A percentile compares a stretch with the other conserved stretches of the same genome.
Conservation (phyloP, 345 rosid genomes). For the Dimocarpus longan region DNA sequence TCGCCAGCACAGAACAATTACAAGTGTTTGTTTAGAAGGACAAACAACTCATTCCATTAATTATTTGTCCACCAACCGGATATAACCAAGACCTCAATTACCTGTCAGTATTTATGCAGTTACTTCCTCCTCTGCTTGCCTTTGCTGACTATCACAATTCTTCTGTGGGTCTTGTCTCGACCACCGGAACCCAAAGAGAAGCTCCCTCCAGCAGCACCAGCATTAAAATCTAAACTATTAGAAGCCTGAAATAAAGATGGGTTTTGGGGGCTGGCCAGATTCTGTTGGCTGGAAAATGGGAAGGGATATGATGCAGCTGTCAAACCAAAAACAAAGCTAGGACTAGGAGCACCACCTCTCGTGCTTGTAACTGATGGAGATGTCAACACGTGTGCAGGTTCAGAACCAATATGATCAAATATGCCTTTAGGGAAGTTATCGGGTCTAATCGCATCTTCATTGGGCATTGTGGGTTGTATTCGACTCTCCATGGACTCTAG, state of each 20-base stretch:
- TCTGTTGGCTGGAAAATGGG: slow-evolving; percentile 70
- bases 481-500: too few relatives aligned
- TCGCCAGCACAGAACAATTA: slow-evolving; percentile 18
- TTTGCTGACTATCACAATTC: slow-evolving; percentile 42
- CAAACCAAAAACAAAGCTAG: slow-evolving; percentile 41
- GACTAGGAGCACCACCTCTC: slow-evolving; percentile 26
- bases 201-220: slow-evolving; percentile 72
- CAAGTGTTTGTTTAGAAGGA: neutral
- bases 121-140: slow-evolving; percentile 55
- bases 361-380: too few relatives aligned
- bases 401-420: too few relatives aligned
- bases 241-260: slow-evolving; percentile 65
- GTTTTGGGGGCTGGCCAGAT: slow-evolving; percentile 41
- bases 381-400: too few relatives aligned
- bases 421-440: too few relatives aligned
- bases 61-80: slow-evolving; percentile 19
- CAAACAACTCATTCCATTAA: slow-evolving; percentile 19
- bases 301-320: slow-evolving; percentile 51
- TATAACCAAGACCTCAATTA: slow-evolving; percentile 1
- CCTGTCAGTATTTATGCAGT: neutral
- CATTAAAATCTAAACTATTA: slow-evolving; percentile 60
- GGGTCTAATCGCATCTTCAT: too few relatives aligned
- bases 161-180: slow-evolving; percentile 68
- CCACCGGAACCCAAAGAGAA: slow-evolving; percentile 81
- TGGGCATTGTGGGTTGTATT: too few relatives aligned